A percentile compares a stretch with the other conserved stretches of the same genome.
Evolutionary conservation across 345 rosid species (phyloP).

Genomic region (Salix brachista): DNA sequence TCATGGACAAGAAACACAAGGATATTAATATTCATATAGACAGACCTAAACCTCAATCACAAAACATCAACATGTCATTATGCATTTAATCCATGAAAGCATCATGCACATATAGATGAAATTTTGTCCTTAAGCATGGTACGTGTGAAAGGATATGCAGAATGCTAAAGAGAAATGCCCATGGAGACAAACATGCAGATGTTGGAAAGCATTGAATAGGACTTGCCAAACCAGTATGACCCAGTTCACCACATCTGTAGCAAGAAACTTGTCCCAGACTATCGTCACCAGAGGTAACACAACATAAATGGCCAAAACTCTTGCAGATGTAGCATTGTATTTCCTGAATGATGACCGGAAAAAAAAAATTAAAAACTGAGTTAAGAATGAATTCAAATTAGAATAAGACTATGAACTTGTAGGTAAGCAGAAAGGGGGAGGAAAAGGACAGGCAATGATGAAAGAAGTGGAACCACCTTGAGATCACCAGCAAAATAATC

Average conservation of each 20-base stretch:
- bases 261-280: constrained; percentile 58
- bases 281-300: constrained; percentile 40
- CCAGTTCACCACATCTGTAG: constrained; percentile 79
- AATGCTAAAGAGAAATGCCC: neutral
- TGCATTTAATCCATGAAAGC: neutral
- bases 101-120: neutral
- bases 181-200: neutral
- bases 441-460: neutral
- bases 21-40: neutral
- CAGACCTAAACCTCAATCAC: neutral
- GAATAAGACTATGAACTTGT: neutral
- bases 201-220: neutral
- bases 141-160: neutral
- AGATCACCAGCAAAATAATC: constrained; percentile 59
- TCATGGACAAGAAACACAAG: neutral
- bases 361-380: neutral
- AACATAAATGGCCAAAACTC: constrained; percentile 76
- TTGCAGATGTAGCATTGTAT: constrained; percentile 83
- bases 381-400: constrained; percentile 6
- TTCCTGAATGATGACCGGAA: constrained; percentile 45
- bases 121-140: neutral
- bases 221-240: constrained; percentile 87
- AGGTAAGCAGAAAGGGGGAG: neutral
- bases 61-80: neutral
- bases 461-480: constrained; percentile 45